Base-by-base conservation (phyloP, 352 stramenopile genomes). In the Thraustotheca clavata region DNA sequence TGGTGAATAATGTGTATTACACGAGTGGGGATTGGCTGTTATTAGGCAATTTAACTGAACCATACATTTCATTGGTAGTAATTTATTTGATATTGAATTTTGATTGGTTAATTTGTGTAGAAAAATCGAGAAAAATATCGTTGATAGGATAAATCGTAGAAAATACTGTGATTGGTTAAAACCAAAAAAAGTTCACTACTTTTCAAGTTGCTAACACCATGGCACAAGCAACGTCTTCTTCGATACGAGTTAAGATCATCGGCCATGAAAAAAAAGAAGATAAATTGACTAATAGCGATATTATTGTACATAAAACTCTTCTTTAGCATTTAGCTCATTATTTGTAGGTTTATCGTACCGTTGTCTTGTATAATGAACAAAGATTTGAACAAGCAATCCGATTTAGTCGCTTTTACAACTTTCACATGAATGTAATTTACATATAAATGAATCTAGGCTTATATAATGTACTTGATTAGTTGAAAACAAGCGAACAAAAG, bases 331-430 rank as follows among this genome's bases (percentile, higher is more conserved):
- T 14, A 38, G 31, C 2, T 22, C 7, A 43, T 24, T 3, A 1
- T 27, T 6, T 39, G 9, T 65, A 65, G 57, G 18, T 65, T n/a
- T 65, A 65, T 20, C 57, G 57, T 9, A 40, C 57, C 9, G 26
- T 65, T 16, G 38, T 65, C 35, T 20, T 43, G n/a, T 65, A 65
- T 46, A 65, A 65, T 26, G 57, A 46, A 14, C 57, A 65, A 27
- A 31, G 41, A 27, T 65, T 65, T 54, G 57, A 65, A 27, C 57
- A 46, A n/a, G 57, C 38, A 4, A n/a, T 65, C n/a, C 57, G 57
- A 16, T 65, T 55, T 24, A 65, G 57, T 31, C 57, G 57, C 27
- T 65, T 65, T 35, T 65, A 65, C 29, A 43, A 27, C n/a, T 65
- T 65, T 20, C 47, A 65, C 29, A 20, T n/a, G 41, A 65, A 65